phyloP scores from a whole-genome alignment of 139 green algal species.

The Volvox africanus region DNA sequence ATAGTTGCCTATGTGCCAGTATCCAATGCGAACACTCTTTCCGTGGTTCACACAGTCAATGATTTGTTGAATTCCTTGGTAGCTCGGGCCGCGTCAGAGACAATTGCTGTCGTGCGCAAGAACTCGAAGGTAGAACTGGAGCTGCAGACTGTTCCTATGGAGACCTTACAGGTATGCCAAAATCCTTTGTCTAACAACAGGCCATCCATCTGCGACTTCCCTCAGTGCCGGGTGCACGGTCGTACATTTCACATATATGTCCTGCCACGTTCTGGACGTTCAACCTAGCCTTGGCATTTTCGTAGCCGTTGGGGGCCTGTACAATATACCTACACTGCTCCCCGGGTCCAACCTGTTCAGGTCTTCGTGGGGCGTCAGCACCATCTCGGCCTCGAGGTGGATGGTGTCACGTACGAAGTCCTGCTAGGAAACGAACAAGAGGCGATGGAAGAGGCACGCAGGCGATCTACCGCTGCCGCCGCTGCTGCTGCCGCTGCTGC shows the following conservation, averaged over 20 bases:
- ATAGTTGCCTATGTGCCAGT: not conserved
- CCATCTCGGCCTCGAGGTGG: constrained; percentile 29
- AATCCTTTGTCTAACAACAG: not conserved
- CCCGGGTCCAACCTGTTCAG: not conserved
- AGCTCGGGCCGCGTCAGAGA: not conserved
- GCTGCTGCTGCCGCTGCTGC: not conserved
- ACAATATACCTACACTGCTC: no score
- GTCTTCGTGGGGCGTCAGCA: constrained; percentile 34
- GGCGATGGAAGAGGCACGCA: not conserved
- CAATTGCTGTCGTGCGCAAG: not conserved
- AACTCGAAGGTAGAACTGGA: not conserved
- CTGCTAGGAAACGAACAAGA: constrained; percentile 13
- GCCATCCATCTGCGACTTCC: no score
- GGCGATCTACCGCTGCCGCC: not conserved
- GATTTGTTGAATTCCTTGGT: constrained; percentile 3
- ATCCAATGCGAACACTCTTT: not conserved
- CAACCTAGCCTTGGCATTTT: no score
- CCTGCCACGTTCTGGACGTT: no score
- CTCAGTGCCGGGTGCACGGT: no score
- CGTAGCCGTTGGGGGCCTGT: no score
- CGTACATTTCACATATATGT: not conserved
- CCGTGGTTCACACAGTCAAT: constrained; percentile 1
- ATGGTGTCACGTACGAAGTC: constrained; percentile 31
- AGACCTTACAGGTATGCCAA: constrained; percentile 25
- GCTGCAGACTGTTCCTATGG: not conserved